Evolutionary conservation across 768 basidiomycete species (phyloP).

Genomic region (Trametes cinnabarina): DNA sequence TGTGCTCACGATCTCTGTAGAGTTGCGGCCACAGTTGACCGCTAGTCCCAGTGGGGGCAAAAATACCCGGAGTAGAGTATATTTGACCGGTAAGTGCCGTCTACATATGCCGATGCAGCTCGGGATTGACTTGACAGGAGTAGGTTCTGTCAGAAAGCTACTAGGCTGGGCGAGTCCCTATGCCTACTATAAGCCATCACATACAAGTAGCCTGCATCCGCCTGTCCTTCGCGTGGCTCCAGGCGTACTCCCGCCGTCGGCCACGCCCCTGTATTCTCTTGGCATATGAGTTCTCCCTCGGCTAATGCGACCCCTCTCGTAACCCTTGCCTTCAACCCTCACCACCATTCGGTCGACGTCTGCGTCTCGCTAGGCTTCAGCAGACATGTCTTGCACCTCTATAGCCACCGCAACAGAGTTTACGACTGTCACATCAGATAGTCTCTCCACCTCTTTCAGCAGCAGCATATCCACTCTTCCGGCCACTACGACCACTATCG

Average conservation of each 20-base stretch:
- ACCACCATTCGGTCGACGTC: not conserved
- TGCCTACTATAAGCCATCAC: not conserved
- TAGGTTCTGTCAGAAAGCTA: no score
- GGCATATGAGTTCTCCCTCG: not conserved
- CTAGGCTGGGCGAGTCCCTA: not conserved
- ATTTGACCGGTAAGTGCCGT: no score
- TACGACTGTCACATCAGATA: constrained; percentile 19
- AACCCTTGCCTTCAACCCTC: not conserved
- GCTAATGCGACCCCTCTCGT: not conserved
- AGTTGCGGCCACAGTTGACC: not conserved
- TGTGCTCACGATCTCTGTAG: not conserved
- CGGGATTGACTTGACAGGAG: not conserved
- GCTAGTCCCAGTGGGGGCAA: not conserved
- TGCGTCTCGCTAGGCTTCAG: not conserved
- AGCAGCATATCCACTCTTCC: constrained; percentile 16
- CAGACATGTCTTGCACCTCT: constrained; percentile 12
- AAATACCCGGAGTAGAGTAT: no score
- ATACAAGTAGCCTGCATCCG: not conserved
- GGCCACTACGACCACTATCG: constrained; percentile 17
- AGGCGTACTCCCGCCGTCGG: constrained; percentile 12
- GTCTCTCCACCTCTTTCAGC: constrained; percentile 19
- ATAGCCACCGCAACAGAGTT: constrained; percentile 22
- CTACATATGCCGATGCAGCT: not conserved
- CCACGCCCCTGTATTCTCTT: constrained; percentile 10
- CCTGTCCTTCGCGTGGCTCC: constrained; percentile 7